Base-by-base conservation (phyloP, 2,329 filamentous ascomycete species). In the Eutypa lata region DNA sequence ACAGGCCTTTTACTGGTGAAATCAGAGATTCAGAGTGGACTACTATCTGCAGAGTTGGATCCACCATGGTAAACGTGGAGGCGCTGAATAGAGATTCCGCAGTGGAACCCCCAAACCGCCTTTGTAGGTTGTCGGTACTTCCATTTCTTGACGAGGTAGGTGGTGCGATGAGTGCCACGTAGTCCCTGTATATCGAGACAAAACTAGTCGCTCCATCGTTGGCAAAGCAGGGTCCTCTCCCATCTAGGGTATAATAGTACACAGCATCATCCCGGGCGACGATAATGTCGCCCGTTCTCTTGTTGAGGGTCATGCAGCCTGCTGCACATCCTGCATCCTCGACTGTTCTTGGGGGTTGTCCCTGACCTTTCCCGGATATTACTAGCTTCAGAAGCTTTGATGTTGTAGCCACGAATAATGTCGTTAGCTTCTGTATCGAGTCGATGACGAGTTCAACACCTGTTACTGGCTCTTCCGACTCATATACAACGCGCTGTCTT, bases 201-300 rank as follows among this genome's bases (percentile, higher is more conserved):
- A 90, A 79, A 61, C 87, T 92, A 74, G 99, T 99, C 7, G 89
- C 86, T 5, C 90, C 89, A 68, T 99, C 93, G 66, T 95, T 97
- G 0, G 91, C 91, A 70, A 90, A 92, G 40, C 91, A 93, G 1
- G 91, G 88, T 0, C 91, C 91, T 54, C 92, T 84, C 0, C 93
- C 93, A 53, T 94, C 89, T 1, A 88, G 74, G 0, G 88, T 89
- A 71, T 97, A 99, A 54, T 90, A 92, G 72, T 97, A 97, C 50
- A 99, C 88, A 7, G 93, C 94, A 79, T 99, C 95, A 61, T 97
- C 91, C 55, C 94, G 80, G 1, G 88, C 94, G n/a, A 99, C 88
- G 3, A 99, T 83, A 19, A 99, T 86, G 59, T 97, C 90, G 5
- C 89, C 90, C 0, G 86, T 89, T 56, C 82, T 80, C 55, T 82